Base-by-base conservation (phyloP, 768 basidiomycete species). In the Collybiopsis confluens region DNA sequence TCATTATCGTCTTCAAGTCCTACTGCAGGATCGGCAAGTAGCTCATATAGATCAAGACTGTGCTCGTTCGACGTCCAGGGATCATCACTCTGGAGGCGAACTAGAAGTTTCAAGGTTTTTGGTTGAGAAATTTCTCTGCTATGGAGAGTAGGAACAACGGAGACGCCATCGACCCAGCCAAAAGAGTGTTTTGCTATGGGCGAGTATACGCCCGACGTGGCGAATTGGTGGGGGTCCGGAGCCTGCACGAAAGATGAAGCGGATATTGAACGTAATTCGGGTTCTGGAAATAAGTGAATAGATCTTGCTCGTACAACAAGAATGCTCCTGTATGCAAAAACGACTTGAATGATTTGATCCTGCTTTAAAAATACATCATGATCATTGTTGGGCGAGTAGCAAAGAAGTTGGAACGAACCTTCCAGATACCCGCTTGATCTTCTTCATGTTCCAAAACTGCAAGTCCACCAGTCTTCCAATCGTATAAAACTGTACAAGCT, bases 161-260 rank as follows among this genome's bases (percentile, higher is more conserved):
- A 75, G 35, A 83, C 71, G 7, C 80, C 79, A 50, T 87, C 86
- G 13, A 85, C 76, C 85, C 85, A 87, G 15, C 85, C 85, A 58
- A 85, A 86, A 2, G 80, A 79, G 57, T 80, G 75, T 2, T 59
- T 61, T 1, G 74, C 76, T 36, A 74, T 62, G 0, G 77, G 70
- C 1, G 60, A 49, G 51, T 78, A 73, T 0, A 68, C 53, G 18
- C 24, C 35, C 47, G 26, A 35, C 21, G n/a, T n/a, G n/a, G n/a
- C n/a, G n/a, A n/a, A n/a, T n/a, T n/a, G n/a, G n/a, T n/a, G n/a
- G n/a, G n/a, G n/a, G n/a, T n/a, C n/a, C n/a, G n/a, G n/a, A n/a
- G n/a, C n/a, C n/a, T n/a, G n/a, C n/a, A n/a, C n/a, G n/a, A n/a
- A n/a, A 46, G 45, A 27, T 4, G 45, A 30, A 30, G 47, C 30